Percentiles rank a stretch among this genome's conserved stretches.
Evolutionary conservation across 129 eudicot genomes (phyloP).

Genomic region (Scalesia atractyloides): DNA sequence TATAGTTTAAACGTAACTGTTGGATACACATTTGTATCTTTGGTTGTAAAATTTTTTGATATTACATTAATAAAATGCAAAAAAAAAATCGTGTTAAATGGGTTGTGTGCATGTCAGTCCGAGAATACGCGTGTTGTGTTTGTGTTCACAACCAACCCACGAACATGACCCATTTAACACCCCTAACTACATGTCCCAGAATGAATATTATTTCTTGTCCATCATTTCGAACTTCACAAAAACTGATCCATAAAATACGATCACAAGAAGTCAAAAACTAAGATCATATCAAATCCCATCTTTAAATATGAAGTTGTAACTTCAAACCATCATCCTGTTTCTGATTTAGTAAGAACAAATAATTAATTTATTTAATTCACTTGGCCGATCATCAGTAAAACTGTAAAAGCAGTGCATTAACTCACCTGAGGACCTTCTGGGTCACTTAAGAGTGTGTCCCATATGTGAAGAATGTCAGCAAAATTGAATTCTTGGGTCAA

Average conservation of each 20-base stretch:
- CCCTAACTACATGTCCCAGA: no score
- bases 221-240: not conserved
- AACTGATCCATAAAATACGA: not conserved
- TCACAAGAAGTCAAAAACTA: not conserved
- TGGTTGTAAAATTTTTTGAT: no score
- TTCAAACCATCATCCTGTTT: not conserved
- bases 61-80: no score
- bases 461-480: slow-evolving; percentile 76
- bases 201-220: not conserved
- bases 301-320: no score
- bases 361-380: not conserved
- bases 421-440: slow-evolving; percentile 97
- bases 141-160: no score
- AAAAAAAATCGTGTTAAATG: no score
- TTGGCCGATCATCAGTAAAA: not conserved
- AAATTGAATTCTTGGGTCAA: slow-evolving; percentile 94
- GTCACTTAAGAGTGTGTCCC: slow-evolving; percentile 98
- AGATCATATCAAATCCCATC: not conserved
- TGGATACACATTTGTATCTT: no score
- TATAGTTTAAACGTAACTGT: no score
- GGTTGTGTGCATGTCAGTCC: no score
- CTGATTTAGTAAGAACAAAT: not conserved
- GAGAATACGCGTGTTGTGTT: no score
- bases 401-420: not conserved
- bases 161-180: no score